Percentiles rank a stretch among this genome's conserved stretches.
Conservation (phyloP, 768 basidiomycete species). For the Mycena polygramma region DNA sequence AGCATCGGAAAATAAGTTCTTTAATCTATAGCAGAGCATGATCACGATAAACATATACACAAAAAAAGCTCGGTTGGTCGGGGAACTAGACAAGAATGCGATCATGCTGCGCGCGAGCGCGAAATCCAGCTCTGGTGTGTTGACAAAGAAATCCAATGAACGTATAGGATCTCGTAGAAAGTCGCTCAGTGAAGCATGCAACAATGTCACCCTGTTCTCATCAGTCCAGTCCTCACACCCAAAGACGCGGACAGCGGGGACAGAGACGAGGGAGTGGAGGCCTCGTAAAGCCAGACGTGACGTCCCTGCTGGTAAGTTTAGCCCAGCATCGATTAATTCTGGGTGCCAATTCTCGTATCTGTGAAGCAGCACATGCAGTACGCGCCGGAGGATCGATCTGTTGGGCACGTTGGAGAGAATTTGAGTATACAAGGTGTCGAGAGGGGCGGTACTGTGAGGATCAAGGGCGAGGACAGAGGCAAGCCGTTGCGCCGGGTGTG, state of each 20-base stretch:
- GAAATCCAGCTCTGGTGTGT: neutral
- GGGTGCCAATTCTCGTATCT: neutral
- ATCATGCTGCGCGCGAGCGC: conserved; percentile 1
- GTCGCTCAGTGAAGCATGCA: conserved; percentile 14
- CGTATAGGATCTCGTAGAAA: conserved; percentile 10
- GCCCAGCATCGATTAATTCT: conserved; percentile 16
- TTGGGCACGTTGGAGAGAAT: neutral
- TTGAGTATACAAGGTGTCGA: too few relatives aligned
- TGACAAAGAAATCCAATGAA: conserved; percentile 2
- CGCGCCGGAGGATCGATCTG: neutral
- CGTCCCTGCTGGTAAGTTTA: conserved; percentile 6
- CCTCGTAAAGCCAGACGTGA: conserved; percentile 12
- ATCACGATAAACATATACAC: neutral
- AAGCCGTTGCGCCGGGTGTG: too few relatives aligned
- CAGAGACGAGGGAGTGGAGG: conserved; percentile 13
- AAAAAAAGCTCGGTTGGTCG: neutral
- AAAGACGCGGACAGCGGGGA: neutral
- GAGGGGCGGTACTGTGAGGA: too few relatives aligned
- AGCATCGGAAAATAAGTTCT: neutral
- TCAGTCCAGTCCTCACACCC: neutral
- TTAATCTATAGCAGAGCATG: neutral
- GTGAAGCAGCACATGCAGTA: conserved; percentile 5
- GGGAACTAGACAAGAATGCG: neutral
- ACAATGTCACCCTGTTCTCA: neutral
- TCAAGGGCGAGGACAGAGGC: too few relatives aligned